phyloP scores from a whole-genome alignment of 108 stramenopile genomes.

The Cyclotella distinguenda region DNA sequence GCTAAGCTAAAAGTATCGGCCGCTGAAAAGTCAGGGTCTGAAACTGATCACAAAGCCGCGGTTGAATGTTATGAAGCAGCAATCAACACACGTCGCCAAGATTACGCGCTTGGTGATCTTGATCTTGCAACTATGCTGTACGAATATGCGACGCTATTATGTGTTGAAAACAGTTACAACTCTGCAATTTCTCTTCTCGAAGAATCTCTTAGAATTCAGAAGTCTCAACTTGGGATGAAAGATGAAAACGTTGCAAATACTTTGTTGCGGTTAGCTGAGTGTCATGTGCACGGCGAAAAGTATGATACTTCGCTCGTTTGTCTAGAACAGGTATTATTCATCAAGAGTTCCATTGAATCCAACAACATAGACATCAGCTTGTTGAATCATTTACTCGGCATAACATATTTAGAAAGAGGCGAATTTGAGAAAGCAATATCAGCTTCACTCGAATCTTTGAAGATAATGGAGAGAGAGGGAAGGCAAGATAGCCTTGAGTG shows the following conservation, averaged over 20 bases:
- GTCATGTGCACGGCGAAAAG: slow-evolving; percentile 14
- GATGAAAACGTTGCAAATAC: slow-evolving; percentile 33
- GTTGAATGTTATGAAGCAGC: slow-evolving; percentile 47
- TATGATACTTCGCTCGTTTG: slow-evolving; percentile 43
- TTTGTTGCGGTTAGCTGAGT: slow-evolving; percentile 32
- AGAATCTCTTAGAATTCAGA: slow-evolving; percentile 40
- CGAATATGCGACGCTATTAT: slow-evolving; percentile 37
- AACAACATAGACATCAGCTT: slow-evolving; percentile 29
- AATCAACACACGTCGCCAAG: slow-evolving; percentile 38
- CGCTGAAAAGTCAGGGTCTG: slow-evolving; percentile 15
- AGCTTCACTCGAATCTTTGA: slow-evolving; percentile 14
- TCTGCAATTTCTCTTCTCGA: slow-evolving; percentile 43
- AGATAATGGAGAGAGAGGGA: slow-evolving; percentile 25
- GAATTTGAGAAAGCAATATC: slow-evolving; percentile 31
- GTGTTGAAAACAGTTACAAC: slow-evolving; percentile 15
- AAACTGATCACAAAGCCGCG: slow-evolving; percentile 29
- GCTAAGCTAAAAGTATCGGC: slow-evolving; percentile 35
- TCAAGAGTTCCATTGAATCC: slow-evolving; percentile 13
- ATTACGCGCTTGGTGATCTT: slow-evolving; percentile 39
- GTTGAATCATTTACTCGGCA: slow-evolving; percentile 35
- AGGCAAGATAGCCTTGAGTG: slow-evolving; percentile 40
- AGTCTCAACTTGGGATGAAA: slow-evolving; percentile 29
- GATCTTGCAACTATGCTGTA: slow-evolving; percentile 39
- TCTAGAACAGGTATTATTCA: slow-evolving; percentile 44
- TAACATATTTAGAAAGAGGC: slow-evolving; percentile 36